Evolutionary conservation across 2,329 filamentous ascomycete species (phyloP), one percentile per base, ranked within the genome.

Genomic region (Trichoderma arundinaceum): DNA sequence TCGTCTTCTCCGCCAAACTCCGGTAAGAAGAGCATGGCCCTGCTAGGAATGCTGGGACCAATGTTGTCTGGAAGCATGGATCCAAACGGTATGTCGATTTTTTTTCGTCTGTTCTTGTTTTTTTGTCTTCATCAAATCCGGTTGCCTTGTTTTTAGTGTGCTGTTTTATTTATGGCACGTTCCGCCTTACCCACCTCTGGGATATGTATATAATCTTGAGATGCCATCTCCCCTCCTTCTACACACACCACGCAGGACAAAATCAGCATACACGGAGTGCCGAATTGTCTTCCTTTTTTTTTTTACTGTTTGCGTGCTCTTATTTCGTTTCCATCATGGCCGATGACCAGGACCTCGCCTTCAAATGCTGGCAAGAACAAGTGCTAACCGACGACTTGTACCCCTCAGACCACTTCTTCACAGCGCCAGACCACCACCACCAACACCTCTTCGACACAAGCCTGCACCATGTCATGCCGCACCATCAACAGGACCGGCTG

Each of bases 331-430:
- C 39, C 39, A 54, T 53, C 17, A 63, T 63, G 59, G 48, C 33
- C 28, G 38, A 44, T 22, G 46, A 38, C n/a, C 49, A 22, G n/a
- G 59, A 52, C 7, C 28, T 33, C 5, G 4, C 17, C n/a, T 53
- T 59, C 32, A 59, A 38, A 38, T 38, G 49, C 19, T 63, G 59
- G 59, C 59, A 39, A 12, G 38, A 54, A 35, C 49, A 63, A 13
- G 28, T 44, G 28, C 33, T 54, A 38, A 63, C 39, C 12, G 59
- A 53, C 1, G 38, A 63, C n/a, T 35, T 54, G n/a, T 35, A 17
- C 33, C 32, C 59, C 10, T 15, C 44, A 65, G 65, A 67, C 28
- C 44, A 64, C 46, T 67, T 64, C 17, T 41, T 67, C 39, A 6
- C 53, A 44, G 22, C 59, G 9, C 60, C 53, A 19, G 60, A 53